Evolutionary conservation across 2,329 filamentous ascomycete genomes (phyloP), one percentile per base, ranked within the genome.

Genomic region (Bretziella fagacearum): DNA sequence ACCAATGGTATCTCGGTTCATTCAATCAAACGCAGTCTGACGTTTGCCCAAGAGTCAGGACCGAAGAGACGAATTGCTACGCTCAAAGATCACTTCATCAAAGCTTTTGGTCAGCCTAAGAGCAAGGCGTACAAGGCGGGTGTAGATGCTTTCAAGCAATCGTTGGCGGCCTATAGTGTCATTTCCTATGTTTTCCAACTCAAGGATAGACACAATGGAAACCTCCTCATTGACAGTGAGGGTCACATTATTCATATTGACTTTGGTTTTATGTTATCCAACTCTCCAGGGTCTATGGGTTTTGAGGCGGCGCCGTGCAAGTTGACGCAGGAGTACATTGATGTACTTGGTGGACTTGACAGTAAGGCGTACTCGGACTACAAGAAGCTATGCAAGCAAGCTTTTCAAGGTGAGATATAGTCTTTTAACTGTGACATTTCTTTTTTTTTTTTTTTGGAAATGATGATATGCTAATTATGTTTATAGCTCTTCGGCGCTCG

Each of bases 281-380:
- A 91, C 60, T 86, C 82, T 1, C 84, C 84, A 0, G 84, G 84
- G 0, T 81, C 78, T 6, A 83, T 91, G 58, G 83, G 82, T 2
- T 91, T 91, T 56, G 84, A 91, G 63, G 84, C 84, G 11, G 84
- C 84, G 3, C 84, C 84, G 1, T 91, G 91, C 63, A 91, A 91
- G 65, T 67, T 91, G 22, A 87, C 84, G 1, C 76, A 86, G 53
- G 84, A 91, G 57, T 91, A 91, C 58, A 79, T 91, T 32, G 84
- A 91, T 55, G 81, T 91, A 6, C 65, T 91, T 25, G 84, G 84
- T 15, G 84, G 84, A 1, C 60, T 83, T 4, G 74, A 74, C 3
- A 80, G 79, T 1, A 67, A 72, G 2, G 77, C 80, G 42, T 91
- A 77, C 58, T 73, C 81, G 33, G 74, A 81, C 51, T 91, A 84